phyloP scores from a whole-genome alignment of 257 asterid species.

The Gardenia jasminoides region DNA sequence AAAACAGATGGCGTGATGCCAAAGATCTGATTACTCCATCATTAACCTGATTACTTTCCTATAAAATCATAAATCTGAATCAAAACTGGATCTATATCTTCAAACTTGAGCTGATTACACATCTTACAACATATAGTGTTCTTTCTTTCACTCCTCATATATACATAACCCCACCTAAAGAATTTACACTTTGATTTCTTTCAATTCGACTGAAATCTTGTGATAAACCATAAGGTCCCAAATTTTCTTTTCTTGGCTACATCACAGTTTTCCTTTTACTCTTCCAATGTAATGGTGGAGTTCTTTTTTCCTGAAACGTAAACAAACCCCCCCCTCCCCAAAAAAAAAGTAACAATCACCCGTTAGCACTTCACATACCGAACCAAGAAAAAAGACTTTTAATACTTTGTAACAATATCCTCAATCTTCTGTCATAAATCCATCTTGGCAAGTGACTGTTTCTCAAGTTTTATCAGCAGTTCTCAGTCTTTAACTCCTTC shows the following conservation, averaged over 20 bases:
- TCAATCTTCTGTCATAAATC: neutral
- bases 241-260: neutral
- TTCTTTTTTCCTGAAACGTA: neutral
- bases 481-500: neutral
- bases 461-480: no score
- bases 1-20: neutral
- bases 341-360: neutral
- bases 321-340: neutral
- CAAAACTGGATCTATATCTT: neutral
- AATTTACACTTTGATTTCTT: neutral
- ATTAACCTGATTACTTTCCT: neutral
- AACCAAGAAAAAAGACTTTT: neutral
- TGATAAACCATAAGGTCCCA: neutral
- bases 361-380: neutral
- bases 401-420: neutral
- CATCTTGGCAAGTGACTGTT: neutral
- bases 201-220: neutral
- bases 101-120: neutral
- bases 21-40: neutral
- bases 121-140: neutral
- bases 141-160: neutral
- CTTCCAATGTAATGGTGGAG: neutral
- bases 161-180: neutral
- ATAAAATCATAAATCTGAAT: neutral
- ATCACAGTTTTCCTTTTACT: neutral